A percentile compares a stretch with the other conserved stretches of the same genome.
These are phyloP conservation scores for Trifolium fragiferum DNA, from an alignment of 306 rosid species.

Conservation along the genomic window DNA sequence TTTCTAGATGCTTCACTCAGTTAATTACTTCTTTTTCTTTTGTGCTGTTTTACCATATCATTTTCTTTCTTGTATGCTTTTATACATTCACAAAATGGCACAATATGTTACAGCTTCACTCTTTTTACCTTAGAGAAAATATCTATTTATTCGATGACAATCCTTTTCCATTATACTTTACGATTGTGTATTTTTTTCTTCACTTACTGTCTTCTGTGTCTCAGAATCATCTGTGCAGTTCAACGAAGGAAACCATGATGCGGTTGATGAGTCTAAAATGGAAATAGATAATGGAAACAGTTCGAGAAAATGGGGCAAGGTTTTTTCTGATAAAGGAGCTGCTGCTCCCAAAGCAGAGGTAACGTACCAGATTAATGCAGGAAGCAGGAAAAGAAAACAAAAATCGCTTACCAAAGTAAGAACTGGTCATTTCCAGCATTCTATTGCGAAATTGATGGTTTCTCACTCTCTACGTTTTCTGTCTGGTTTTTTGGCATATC, in stretches of 20 bases:
- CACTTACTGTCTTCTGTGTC: slow-evolving; percentile 37
- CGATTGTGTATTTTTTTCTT: slow-evolving; percentile 37
- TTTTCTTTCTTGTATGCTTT: slow-evolving; percentile 30
- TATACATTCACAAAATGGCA: slow-evolving; percentile 30
- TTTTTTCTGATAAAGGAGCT: slow-evolving; percentile 45
- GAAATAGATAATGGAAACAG: slow-evolving; percentile 55
- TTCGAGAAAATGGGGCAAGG: slow-evolving; percentile 53
- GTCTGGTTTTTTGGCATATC: slow-evolving; percentile 42
- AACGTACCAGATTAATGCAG: slow-evolving; percentile 47
- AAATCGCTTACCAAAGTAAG: slow-evolving; percentile 63
- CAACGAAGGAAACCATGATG: slow-evolving; percentile 55
- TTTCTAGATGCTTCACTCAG: slow-evolving; percentile 19
- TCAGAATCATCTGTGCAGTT: slow-evolving; percentile 67
- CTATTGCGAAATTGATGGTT: slow-evolving; percentile 22
- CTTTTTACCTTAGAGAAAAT: not conserved
- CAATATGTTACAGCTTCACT: slow-evolving; percentile 22
- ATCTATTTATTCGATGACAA: slow-evolving; percentile 17
- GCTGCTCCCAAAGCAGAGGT: slow-evolving; percentile 54
- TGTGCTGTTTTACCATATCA: slow-evolving; percentile 7
- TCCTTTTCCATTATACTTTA: slow-evolving; percentile 36
- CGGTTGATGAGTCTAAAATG: slow-evolving; percentile 55
- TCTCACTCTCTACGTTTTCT: slow-evolving; percentile 27
- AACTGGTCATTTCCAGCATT: slow-evolving; percentile 32
- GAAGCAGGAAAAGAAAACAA: slow-evolving; percentile 68
- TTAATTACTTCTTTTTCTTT: slow-evolving; percentile 10